phyloP scores from a whole-genome alignment of 345 rosid genomes.

The Rhizophora apiculata region DNA sequence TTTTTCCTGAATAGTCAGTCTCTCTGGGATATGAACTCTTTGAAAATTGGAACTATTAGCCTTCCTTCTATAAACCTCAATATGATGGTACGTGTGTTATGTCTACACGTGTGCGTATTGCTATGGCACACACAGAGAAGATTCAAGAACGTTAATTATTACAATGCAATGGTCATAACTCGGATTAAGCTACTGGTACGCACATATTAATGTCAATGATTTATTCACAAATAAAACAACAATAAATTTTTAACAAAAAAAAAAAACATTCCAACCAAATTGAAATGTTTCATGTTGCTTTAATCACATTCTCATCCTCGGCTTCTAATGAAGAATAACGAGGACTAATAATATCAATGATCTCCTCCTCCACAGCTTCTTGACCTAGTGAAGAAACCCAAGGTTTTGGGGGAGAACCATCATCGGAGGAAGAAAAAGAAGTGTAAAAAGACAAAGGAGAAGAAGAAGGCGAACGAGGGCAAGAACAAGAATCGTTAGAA shows the following conservation, averaged over 20 bases:
- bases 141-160: too few relatives aligned
- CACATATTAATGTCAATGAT: too few relatives aligned
- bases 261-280: neutral
- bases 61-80: too few relatives aligned
- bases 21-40: too few relatives aligned
- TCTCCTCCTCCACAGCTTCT: neutral
- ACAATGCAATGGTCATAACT: too few relatives aligned
- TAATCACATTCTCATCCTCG: constrained; percentile 35
- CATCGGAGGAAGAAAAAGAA: constrained; percentile 26
- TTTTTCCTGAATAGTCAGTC: too few relatives aligned
- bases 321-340: constrained; percentile 11
- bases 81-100: too few relatives aligned
- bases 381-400: constrained; percentile 27
- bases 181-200: too few relatives aligned
- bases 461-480: constrained; percentile 20
- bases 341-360: neutral
- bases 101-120: too few relatives aligned
- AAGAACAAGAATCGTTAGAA: neutral
- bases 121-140: too few relatives aligned
- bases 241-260: neutral
- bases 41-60: too few relatives aligned
- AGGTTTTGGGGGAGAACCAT: constrained; percentile 37
- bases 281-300: neutral
- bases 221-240: too few relatives aligned
- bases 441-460: constrained; percentile 43